Percentiles rank a stretch among this genome's conserved stretches.
Conservation (phyloP, 1,139 yeast species). For the Suhomyces yuchorum region DNA sequence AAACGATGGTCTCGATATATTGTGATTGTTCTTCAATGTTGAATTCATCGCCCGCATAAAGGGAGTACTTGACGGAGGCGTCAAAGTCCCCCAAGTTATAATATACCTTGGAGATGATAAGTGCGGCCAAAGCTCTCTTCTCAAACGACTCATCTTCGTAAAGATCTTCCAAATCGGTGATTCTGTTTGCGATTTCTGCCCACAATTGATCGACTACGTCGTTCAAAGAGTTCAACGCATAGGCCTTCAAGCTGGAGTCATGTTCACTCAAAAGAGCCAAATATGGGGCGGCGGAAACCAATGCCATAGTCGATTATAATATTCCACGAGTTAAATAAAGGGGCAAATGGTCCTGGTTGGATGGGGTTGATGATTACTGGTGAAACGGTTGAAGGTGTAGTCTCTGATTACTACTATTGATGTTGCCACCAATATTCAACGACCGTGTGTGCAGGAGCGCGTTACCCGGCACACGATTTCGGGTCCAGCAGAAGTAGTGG, state of each 20-base stretch:
- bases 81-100: constrained; percentile 95
- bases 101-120: constrained; percentile 90
- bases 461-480: constrained; percentile 7
- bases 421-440: constrained; percentile 16
- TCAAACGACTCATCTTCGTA: constrained; percentile 83
- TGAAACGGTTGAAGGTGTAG: background rate
- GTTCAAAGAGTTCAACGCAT: constrained; percentile 83
- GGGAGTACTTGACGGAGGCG: constrained; percentile 84
- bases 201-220: constrained; percentile 86
- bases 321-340: background rate
- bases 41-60: constrained; percentile 81
- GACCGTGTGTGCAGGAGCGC: constrained; percentile 7
- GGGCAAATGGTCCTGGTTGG: background rate
- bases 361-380: background rate
- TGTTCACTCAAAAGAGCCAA: constrained; percentile 85
- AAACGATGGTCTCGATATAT: constrained; percentile 89
- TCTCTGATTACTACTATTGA: background rate
- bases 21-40: constrained; percentile 77
- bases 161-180: constrained; percentile 84
- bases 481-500: too few species aligned
- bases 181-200: constrained; percentile 95
- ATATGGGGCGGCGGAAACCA: constrained; percentile 83
- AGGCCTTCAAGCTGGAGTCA: constrained; percentile 73
- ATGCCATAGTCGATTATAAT: constrained; percentile 45
- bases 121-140: constrained; percentile 82